Base-by-base conservation (phyloP, 2,329 filamentous ascomycete genomes). In the Fusarium pseudograminearum region DNA sequence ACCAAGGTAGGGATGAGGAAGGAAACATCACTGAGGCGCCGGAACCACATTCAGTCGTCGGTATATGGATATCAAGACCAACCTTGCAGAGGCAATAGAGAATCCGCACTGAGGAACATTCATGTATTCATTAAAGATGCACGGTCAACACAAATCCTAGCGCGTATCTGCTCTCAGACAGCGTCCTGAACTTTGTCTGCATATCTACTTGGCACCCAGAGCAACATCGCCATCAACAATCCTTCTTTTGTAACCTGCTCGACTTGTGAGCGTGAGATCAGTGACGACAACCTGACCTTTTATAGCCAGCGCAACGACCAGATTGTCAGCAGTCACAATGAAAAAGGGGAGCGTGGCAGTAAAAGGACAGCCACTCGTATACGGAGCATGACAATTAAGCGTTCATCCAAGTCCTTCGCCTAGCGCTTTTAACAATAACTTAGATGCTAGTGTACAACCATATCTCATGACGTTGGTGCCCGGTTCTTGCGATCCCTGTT, bases 61-160 rank as follows among this genome's bases (percentile, higher is more conserved):
- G 7, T n/a, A 20, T 20, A 26, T 24, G 24, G n/a, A 16, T 15
- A 28, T 28, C 16, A 31, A 15, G 5, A 16, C 16, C 18, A 40
- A 47, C 12, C 11, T 30, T 9, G 5, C 2, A 12, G 33, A 15
- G 5, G 11, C n/a, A 22, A 48, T 4, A 10, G 8, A 41, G 24
- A 33, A n/a, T 8, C 11, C 24, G 15, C n/a, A 8, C 47, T 34
- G 14, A 51, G 66, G 59, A 72, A 48, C 59, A 61, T 69, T 75
- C 73, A 71, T 75, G 58, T 74, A 74, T 75, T 75, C 73, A 74
- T 75, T 75, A 75, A 75, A 71, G 58, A 64, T 71, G 73, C 65
- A 72, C 72, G 58, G 57, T 56, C 68, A 62, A 72, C 70, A 65
- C 62, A 62, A 68, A 72, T 59, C 62, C 54, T 65, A 55, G 61